Evolutionary conservation across 1,284 basidiomycete species (phyloP), one percentile per base, ranked within the genome.

Genomic region (Blastosporella zonata): DNA sequence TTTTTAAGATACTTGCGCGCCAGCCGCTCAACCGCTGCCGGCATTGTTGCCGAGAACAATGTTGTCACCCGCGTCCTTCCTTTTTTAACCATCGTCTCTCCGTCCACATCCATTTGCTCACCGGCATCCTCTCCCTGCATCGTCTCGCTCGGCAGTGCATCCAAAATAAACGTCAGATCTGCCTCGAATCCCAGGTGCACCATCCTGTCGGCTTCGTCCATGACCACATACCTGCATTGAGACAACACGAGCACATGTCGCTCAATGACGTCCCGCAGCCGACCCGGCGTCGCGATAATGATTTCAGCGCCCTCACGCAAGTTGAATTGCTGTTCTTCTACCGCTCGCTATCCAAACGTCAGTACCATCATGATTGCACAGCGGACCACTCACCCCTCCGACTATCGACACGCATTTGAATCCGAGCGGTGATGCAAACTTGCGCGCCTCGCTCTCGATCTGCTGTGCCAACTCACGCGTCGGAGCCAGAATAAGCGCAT

Each of bases 161-260:
- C 96, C 44, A 99, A 74, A 59, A 99, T 99, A 66, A 93, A 97
- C 33, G 90, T 93, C 43, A 99, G 73, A 64, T 96, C 93, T 12
- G 81, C 82, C 67, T 99, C 97, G 67, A 98, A 99, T 8, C 97
- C 97, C 25, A 99, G 83, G 63, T 97, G 87, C 49, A 99, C 93
- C 96, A 99, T 98, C 47, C 95, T 83, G 68, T 99, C 96, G 15
- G 97, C 97, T 74, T 99, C 96, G 68, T 99, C 97, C 93, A 99
- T 96, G 55, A 99, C 95, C 45, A 99, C 86, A 64, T 98, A 99
- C 1, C 91, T 91, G 68, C 96, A 98, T 69, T 99, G 96, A 3
- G 88, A 88, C 43, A 99, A 80, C 29, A 99, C 95, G 28, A 99
- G 77, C 41, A 98, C 92, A 65, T 92, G 93, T 40, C 94, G 83